These are phyloP conservation scores for Triticum monococcum DNA, from an alignment of 176 grass and related monocot species.

Conservation along the genomic window DNA sequence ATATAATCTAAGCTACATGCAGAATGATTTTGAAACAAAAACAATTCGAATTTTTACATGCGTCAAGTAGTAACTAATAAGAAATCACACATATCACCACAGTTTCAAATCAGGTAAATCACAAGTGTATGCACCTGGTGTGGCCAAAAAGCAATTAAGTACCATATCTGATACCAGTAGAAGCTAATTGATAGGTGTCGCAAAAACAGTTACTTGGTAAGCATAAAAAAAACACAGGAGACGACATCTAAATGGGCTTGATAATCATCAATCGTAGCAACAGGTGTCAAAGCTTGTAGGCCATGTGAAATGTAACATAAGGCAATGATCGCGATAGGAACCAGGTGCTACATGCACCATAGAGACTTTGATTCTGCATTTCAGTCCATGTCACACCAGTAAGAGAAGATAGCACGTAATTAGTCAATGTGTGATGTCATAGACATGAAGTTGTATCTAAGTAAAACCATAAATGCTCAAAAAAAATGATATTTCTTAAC, in stretches of 20 bases:
- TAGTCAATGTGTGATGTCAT: slow-evolving; percentile 3
- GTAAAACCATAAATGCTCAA: not conserved
- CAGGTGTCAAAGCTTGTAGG: slow-evolving; percentile 9
- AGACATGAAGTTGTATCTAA: not conserved
- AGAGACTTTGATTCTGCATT: slow-evolving; percentile 2
- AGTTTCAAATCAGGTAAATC: slow-evolving; percentile 21
- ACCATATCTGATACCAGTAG: not conserved
- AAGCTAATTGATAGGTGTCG: slow-evolving; percentile 2
- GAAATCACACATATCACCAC: not conserved
- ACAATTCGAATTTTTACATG: not conserved
- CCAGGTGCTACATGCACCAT: slow-evolving; percentile 15
- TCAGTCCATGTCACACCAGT: not conserved
- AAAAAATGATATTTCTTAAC: not conserved
- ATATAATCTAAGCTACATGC: not conserved
- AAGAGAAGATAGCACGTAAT: slow-evolving; percentile 21
- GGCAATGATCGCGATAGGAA: not conserved
- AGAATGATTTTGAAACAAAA: slow-evolving; percentile 28
- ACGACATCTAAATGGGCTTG: slow-evolving; percentile 13
- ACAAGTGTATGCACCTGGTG: not conserved
- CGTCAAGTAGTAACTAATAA: slow-evolving; percentile 15
- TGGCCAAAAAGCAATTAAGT: not conserved
- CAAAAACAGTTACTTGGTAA: not conserved
- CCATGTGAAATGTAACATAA: not conserved
- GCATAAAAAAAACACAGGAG: slow-evolving; percentile 9
- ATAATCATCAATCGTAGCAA: not conserved